Evolutionary conservation across 163 green algal genomes (phyloP), one percentile per base, ranked within the genome.

Genomic region (Scenedesmus sp.): DNA sequence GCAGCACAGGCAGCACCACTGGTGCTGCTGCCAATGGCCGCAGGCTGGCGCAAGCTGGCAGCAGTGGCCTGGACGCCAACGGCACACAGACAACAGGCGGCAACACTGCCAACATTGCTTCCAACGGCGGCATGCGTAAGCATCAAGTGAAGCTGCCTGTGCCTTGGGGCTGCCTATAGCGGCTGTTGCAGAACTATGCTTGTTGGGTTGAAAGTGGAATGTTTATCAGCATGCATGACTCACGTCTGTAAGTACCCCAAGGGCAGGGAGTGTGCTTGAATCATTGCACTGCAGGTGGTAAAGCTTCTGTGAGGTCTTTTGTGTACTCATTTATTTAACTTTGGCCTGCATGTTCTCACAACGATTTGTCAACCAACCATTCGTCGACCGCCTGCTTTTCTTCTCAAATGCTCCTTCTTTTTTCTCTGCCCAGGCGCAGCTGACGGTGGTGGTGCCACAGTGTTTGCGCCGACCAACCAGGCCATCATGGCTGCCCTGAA

Each of bases 401-500:
- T 46, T 46, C 34, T 46, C 34, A 46, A 46, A 46, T 0, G 34
- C 34, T 46, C 34, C 34, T 46, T 46, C 34, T 46, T 46, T 46
- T 46, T 46, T 46, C 34, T 46, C 34, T 46, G 34, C 34, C 34
- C 73, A 46, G 15, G 18, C 9, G 46, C 73, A 16, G 77, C 34
- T 23, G 26, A 23, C 26, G 16, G 34, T 60, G 26, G n/a, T 59
- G 77, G 77, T 84, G 54, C 57, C 26, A 86, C 81, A 67, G 81
- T 86, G 4, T 86, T 86, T 66, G 81, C 81, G 34, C 81, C 81
- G 9, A 86, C 81, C 13, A 26, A 86, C 66, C 52, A n/a, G 8
- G 81, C 81, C 7, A 86, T 86, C 6, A 26, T 5, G 4, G 20
- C 12, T 6, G 56, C 18, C 54, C 52, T 86, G 12, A 66, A 86